Evolutionary conservation across 2,329 filamentous ascomycete species (phyloP).

Genomic region (Epichloe amarillans): DNA sequence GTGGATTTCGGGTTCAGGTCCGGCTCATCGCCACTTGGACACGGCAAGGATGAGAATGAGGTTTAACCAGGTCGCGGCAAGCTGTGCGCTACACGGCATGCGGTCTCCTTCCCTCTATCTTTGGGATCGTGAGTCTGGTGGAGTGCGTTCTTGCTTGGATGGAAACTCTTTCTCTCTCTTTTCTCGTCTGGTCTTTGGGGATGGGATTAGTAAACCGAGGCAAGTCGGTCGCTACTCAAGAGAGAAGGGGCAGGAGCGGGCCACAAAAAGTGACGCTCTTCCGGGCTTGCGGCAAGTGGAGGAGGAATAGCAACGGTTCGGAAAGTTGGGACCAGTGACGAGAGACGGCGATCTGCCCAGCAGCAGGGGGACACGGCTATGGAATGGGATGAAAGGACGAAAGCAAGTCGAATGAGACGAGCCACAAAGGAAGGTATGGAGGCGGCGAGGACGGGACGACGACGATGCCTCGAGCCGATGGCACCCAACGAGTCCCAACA

Average conservation of each 20-base stretch:
- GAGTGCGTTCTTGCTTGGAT: neutral
- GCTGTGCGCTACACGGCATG: neutral
- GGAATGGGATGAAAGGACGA: too few relatives aligned
- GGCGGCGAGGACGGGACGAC: too few relatives aligned
- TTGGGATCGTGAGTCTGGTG: neutral
- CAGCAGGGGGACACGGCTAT: too few relatives aligned
- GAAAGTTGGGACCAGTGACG: too few relatives aligned
- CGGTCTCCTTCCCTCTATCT: neutral
- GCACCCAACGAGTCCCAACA: too few relatives aligned
- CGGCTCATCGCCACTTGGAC: conserved; percentile 2
- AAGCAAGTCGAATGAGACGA: too few relatives aligned
- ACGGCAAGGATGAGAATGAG: neutral
- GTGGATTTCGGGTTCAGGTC: conserved; percentile 5
- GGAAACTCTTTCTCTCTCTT: neutral
- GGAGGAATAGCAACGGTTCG: too few relatives aligned
- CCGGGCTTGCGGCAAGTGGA: neutral
- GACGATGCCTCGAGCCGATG: too few relatives aligned
- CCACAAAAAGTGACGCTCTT: neutral
- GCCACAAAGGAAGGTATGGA: too few relatives aligned
- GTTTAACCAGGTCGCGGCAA: neutral
- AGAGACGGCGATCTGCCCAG: too few relatives aligned
- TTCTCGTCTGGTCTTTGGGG: too few relatives aligned
- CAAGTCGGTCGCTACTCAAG: neutral
- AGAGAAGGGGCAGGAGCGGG: neutral
- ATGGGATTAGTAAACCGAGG: too few relatives aligned